Percentiles rank a stretch among this genome's conserved stretches.
Evolutionary conservation across 2,329 filamentous ascomycete species (phyloP).

Genomic region (Microdochium nivale): DNA sequence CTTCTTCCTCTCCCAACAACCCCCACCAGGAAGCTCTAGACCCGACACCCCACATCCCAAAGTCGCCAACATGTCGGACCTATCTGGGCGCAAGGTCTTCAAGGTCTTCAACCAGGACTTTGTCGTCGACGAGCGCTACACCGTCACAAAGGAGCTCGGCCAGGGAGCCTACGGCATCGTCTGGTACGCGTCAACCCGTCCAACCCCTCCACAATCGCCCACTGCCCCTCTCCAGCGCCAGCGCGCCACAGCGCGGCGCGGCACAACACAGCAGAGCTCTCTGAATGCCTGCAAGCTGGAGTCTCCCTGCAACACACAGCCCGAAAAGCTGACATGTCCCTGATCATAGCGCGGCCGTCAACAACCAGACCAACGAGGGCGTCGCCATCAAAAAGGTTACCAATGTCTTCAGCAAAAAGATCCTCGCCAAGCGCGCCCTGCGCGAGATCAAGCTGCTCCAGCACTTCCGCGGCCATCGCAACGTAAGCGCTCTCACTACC

Average conservation of each 20-base stretch:
- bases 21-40: neutral
- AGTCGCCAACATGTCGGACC: neutral
- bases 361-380: constrained; percentile 82
- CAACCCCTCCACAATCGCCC: neutral
- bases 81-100: constrained; percentile 61
- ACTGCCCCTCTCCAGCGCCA: constrained; percentile 1
- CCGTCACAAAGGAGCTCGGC: constrained; percentile 95
- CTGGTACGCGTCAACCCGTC: constrained; percentile 53
- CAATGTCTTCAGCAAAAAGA: constrained; percentile 99
- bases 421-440: constrained; percentile 92
- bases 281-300: too few relatives aligned
- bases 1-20: too few relatives aligned
- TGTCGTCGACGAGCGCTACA: constrained; percentile 95
- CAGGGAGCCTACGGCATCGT: constrained; percentile 99
- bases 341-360: constrained; percentile 71
- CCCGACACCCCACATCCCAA: neutral
- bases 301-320: neutral
- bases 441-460: constrained; percentile 98
- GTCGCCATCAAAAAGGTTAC: constrained; percentile 99
- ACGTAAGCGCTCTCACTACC: constrained; percentile 44
- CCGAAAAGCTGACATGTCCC: neutral
- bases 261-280: neutral
- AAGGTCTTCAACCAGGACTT: constrained; percentile 99
- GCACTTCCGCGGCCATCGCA: constrained; percentile 88
- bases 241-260: neutral